A percentile compares a stretch with the other conserved stretches of the same genome.
Evolutionary conservation across 768 basidiomycete genomes (phyloP).

Genomic region (Clitopilus hobsonii): DNA sequence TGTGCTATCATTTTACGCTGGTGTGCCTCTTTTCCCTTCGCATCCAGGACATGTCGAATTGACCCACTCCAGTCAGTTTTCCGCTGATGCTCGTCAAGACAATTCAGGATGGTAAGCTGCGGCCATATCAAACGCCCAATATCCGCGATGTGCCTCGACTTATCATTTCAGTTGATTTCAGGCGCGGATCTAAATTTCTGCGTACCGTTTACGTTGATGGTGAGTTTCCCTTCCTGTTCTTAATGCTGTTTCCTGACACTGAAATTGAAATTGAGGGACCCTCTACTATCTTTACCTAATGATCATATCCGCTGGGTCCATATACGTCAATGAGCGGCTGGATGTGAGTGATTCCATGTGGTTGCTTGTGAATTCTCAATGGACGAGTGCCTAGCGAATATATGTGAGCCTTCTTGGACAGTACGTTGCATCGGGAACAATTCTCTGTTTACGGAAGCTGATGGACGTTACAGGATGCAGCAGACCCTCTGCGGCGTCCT

Average conservation of each 20-base stretch:
- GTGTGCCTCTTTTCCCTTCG: not conserved
- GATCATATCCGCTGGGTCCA: not conserved
- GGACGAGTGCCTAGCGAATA: not conserved
- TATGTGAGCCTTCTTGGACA: not conserved
- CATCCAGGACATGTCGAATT: not conserved
- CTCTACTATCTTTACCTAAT: not conserved
- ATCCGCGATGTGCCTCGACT: too few species aligned
- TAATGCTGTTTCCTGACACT: not conserved
- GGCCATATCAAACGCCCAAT: not conserved
- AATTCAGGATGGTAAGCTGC: not conserved
- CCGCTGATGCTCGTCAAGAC: not conserved
- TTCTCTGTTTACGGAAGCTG: not conserved
- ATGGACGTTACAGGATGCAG: not conserved
- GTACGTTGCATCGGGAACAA: not conserved
- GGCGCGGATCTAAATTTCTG: not conserved
- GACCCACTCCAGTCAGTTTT: not conserved
- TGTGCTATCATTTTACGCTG: not conserved
- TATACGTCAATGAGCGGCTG: not conserved
- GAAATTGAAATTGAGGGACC: not conserved
- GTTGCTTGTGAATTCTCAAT: not conserved
- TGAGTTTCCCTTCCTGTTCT: not conserved
- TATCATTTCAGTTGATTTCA: not conserved
- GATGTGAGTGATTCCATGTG: not conserved
- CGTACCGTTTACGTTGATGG: not conserved
- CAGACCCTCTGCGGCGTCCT: not conserved